Base-by-base conservation (phyloP, 1,284 basidiomycete species). In the Cryptococcus maquisensis region DNA sequence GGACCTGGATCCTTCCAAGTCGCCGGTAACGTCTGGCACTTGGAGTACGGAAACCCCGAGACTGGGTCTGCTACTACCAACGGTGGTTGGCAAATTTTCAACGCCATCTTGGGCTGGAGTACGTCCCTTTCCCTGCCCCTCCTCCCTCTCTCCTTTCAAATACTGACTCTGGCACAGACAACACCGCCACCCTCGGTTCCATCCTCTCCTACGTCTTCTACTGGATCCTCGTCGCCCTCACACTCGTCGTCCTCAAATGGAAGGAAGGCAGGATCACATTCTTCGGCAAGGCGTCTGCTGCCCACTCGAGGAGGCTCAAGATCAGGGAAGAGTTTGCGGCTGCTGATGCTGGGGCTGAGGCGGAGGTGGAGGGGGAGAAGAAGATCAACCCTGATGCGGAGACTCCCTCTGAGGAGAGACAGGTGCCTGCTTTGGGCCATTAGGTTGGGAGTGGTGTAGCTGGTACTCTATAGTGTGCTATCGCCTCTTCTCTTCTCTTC, bases 1-100 rank as follows among this genome's bases (percentile, higher is more conserved):
- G 76, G 76, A 10, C 72, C 76, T 4, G 76, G 76, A 21, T 70
- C 67, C 4, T 95, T 83, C 79, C 77, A 83, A 60, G 87, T 92
- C 10, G 81, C 81, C 54, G 86, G 86, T 13, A 89, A 83, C 67
- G 87, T 95, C 5, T 94, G 90, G 70, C 72, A 75, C 56, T 57
- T 94, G 49, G 76, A 87, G 56, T 93, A 89, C 76, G 92, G 90
- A 71, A 85, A 83, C 74, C 84, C 89, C 0, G 81, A 85, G 64
- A 55, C 71, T 67, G 82, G 82, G n/a, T 64, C 68, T 4, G 54
- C 64, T 26, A 67, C 68, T 10, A 73, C 71, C 51, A 76, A 77
- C 62, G 76, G 76, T 54, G 70, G 63, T 16, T 67, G 66, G 67
- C 71, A 75, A 59, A 71, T 77, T 52, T 76, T 76, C 67, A 78